phyloP scores from a whole-genome alignment of 257 asterid genomes.

The Solanum boliviense region DNA sequence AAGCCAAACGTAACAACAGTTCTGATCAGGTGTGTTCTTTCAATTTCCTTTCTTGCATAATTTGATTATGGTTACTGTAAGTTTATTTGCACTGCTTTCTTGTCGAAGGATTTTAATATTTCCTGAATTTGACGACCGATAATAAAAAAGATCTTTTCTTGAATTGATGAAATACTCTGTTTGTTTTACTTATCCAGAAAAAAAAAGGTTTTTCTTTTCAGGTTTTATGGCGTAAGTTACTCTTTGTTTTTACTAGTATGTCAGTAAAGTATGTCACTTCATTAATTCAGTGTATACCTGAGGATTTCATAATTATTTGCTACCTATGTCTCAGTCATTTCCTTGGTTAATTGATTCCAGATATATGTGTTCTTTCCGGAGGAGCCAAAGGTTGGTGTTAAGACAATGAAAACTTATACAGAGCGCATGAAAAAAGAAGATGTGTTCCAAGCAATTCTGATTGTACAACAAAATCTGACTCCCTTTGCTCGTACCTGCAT shows the following conservation, averaged over 20 bases:
- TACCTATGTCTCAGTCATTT: neutral
- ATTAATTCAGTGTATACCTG: neutral
- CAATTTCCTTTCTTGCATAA: neutral
- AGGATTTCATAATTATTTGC: neutral
- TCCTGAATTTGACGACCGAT: neutral
- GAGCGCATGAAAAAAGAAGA: constrained; percentile 74
- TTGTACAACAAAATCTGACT: constrained; percentile 78
- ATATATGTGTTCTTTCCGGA: constrained; percentile 84
- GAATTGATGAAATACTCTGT: neutral
- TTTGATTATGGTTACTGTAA: neutral
- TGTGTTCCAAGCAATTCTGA: constrained; percentile 60
- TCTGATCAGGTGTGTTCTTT: constrained; percentile 47
- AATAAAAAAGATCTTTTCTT: neutral
- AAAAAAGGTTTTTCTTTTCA: neutral
- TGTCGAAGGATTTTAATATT: neutral
- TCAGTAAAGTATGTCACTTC: neutral
- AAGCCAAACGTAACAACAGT: constrained; percentile 34
- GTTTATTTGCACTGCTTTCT: neutral
- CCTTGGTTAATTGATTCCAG: constrained; percentile 26
- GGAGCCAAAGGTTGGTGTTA: constrained; percentile 77
- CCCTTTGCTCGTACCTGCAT: constrained; percentile 59
- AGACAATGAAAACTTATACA: constrained; percentile 65
- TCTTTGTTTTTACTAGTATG: neutral
- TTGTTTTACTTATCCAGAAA: neutral
- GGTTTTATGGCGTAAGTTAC: neutral